Evolutionary conservation across 768 basidiomycete species (phyloP).

Genomic region (Clavulina sp.): DNA sequence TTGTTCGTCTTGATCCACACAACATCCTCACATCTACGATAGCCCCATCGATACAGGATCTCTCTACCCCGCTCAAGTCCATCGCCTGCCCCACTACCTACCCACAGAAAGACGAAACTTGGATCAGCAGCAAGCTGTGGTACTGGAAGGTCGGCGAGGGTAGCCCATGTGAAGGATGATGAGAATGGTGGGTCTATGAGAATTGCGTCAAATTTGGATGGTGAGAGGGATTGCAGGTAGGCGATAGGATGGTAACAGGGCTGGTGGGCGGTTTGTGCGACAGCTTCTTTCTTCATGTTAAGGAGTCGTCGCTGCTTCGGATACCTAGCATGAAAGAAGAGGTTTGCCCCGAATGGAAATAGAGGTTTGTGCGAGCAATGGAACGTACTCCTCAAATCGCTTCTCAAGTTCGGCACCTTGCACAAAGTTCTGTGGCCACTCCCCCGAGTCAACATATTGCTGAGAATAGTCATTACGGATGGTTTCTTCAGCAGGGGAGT

Average conservation of each 20-base stretch:
- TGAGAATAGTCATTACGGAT: constrained; percentile 91
- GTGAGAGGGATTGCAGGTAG: constrained; percentile 34
- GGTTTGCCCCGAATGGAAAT: neutral
- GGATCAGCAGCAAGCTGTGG: constrained; percentile 76
- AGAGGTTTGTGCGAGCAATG: constrained; percentile 1
- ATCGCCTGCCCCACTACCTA: constrained; percentile 76
- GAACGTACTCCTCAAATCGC: constrained; percentile 84
- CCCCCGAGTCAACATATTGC: constrained; percentile 76
- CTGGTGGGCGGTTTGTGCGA: constrained; percentile 48
- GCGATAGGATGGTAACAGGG: constrained; percentile 55
- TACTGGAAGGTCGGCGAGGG: constrained; percentile 66
- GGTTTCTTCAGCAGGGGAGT: constrained; percentile 87
- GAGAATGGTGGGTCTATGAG: constrained; percentile 83
- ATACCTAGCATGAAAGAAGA: constrained; percentile 37
- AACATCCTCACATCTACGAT: constrained; percentile 90
- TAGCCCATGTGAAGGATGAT: constrained; percentile 71
- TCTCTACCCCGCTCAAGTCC: constrained; percentile 87
- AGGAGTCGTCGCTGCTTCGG: constrained; percentile 83
- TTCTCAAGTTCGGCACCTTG: constrained; percentile 74
- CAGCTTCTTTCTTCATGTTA: constrained; percentile 62
- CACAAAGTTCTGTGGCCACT: constrained; percentile 90
- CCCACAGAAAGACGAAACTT: constrained; percentile 90
- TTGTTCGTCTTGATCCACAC: constrained; percentile 94
- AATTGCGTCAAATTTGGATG: constrained; percentile 69
- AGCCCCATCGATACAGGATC: constrained; percentile 85